These are phyloP conservation scores for Botrytis elliptica DNA, from an alignment of 2,329 filamentous ascomycete genomes.

Conservation along the genomic window DNA sequence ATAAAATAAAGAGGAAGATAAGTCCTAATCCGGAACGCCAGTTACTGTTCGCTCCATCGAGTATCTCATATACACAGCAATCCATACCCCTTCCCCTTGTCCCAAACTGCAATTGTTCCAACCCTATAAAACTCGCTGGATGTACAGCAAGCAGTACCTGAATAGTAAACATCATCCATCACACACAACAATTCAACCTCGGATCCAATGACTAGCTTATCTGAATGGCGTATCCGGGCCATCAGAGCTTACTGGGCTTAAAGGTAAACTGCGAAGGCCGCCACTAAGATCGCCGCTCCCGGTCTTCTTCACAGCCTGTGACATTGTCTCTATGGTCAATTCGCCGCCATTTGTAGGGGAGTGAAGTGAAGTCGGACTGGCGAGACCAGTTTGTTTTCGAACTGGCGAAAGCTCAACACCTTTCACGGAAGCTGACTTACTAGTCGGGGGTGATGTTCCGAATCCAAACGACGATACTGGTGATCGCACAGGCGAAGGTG, in stretches of 20 bases:
- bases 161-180: constrained; percentile 9
- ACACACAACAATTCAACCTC: constrained; percentile 5
- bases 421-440: constrained; percentile 72
- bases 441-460: constrained; percentile 71
- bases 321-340: constrained; percentile 90
- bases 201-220: constrained; percentile 23
- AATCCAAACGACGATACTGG: constrained; percentile 70
- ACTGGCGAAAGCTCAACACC: constrained; percentile 68
- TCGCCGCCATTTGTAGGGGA: constrained; percentile 61
- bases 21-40: constrained; percentile 12
- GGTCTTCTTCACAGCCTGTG: constrained; percentile 80
- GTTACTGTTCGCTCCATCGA: constrained; percentile 22
- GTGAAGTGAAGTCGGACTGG: constrained; percentile 60
- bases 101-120: constrained; percentile 22
- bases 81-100: constrained; percentile 22
- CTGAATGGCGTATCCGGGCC: constrained; percentile 34
- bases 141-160: constrained; percentile 33
- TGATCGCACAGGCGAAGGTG: constrained; percentile 77
- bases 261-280: constrained; percentile 53
- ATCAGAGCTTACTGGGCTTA: constrained; percentile 54
- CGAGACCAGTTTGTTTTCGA: constrained; percentile 49
- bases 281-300: constrained; percentile 74
- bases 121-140: constrained; percentile 28
- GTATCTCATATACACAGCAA: constrained; percentile 23
- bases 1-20: background rate